phyloP scores from a whole-genome alignment of 352 stramenopile genomes.

The Phytophthora lateralis region DNA sequence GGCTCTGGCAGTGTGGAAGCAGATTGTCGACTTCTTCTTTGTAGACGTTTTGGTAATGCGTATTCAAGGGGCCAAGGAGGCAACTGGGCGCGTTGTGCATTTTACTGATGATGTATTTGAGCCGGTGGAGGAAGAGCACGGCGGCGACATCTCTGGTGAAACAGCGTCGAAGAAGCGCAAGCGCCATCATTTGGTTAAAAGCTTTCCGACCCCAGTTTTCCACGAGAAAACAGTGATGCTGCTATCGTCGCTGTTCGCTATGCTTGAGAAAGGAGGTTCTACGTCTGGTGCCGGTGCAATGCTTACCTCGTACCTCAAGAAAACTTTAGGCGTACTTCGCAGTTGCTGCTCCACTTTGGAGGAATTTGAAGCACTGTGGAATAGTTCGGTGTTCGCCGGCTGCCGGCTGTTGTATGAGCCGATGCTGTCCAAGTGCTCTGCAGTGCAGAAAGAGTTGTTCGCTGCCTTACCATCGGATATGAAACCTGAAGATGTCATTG shows the following conservation, averaged over 20 bases:
- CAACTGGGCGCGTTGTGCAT: constrained; percentile 36
- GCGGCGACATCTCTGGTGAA: constrained; percentile 11
- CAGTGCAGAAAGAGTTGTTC: constrained; percentile 41
- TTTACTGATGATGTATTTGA: constrained; percentile 42
- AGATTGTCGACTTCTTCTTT: constrained; percentile 71
- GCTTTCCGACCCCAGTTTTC: constrained; percentile 62
- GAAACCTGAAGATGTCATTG: constrained; percentile 17
- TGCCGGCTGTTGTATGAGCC: constrained; percentile 67
- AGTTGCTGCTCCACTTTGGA: constrained; percentile 50
- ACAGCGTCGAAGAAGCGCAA: constrained; percentile 36
- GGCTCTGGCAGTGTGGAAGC: constrained; percentile 57
- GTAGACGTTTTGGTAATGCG: constrained; percentile 44
- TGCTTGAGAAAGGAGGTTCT: constrained; percentile 51
- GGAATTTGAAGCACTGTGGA: constrained; percentile 72
- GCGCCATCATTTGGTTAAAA: constrained; percentile 36
- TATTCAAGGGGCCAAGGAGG: constrained; percentile 36
- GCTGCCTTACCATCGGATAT: constrained; percentile 26
- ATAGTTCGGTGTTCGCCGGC: constrained; percentile 52
- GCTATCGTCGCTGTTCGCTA: constrained; percentile 44
- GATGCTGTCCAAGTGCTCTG: constrained; percentile 52
- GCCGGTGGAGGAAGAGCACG: constrained; percentile 25
- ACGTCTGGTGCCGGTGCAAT: constrained; percentile 26
- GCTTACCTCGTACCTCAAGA: constrained; percentile 49
- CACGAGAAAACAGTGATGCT: constrained; percentile 73
- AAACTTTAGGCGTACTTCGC: constrained; percentile 53